Evolutionary conservation across 176 grass and related monocot species (phyloP).

Genomic region (Avena sativa): DNA sequence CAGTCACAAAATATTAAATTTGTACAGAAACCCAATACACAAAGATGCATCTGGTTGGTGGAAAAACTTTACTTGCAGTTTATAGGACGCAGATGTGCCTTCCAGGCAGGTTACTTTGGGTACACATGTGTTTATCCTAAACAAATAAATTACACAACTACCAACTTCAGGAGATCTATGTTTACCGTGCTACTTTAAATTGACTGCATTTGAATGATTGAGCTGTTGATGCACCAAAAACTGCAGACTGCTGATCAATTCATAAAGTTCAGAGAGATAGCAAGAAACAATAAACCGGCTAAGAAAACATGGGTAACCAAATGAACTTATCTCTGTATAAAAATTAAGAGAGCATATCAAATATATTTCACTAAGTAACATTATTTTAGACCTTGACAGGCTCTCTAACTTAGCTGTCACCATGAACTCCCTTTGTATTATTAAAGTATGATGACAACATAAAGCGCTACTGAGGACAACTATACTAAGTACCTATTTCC

Average conservation of each 20-base stretch:
- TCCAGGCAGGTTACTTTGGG: constrained; percentile 1
- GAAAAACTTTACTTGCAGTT: constrained; percentile 42
- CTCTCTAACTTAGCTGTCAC: background rate
- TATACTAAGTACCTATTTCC: background rate
- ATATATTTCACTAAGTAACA: background rate
- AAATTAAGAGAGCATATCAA: background rate
- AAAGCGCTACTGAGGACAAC: background rate
- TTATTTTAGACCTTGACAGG: background rate
- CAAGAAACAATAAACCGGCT: background rate
- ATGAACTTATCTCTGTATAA: background rate
- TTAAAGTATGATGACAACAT: background rate
- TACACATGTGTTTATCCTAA: background rate
- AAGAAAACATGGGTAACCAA: background rate
- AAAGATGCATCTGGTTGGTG: constrained; percentile 57
- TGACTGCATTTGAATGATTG: background rate
- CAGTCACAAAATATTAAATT: constrained; percentile 35
- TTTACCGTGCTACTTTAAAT: background rate
- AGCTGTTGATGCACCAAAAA: background rate
- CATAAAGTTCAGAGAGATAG: no score
- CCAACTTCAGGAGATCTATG: background rate
- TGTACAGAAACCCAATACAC: constrained; percentile 50
- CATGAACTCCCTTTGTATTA: no score
- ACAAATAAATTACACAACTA: background rate
- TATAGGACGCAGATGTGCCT: constrained; percentile 89
- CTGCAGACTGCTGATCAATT: background rate